Evolutionary conservation across 2,329 filamentous ascomycete species (phyloP).

Genomic region (Fonsecaea monophora): DNA sequence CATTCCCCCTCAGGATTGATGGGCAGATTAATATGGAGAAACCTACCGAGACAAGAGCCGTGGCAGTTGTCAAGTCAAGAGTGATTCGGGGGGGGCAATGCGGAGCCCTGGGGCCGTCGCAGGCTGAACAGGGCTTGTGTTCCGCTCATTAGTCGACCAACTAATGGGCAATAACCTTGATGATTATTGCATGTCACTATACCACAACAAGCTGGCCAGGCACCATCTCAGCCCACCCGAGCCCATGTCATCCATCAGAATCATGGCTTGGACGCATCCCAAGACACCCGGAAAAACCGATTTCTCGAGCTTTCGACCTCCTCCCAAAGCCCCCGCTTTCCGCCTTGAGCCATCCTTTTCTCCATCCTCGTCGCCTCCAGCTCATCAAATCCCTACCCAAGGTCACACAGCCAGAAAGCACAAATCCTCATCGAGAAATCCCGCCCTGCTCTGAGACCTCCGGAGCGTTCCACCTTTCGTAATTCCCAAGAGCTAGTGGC

Average conservation of each 20-base stretch:
- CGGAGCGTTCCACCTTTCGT: constrained; percentile 11
- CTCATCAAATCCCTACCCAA: not conserved
- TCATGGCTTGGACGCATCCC: not conserved
- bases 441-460: constrained; percentile 9
- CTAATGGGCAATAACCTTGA: constrained; percentile 3
- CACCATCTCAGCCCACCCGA: constrained; percentile 1
- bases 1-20: not conserved
- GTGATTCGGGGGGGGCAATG: not conserved
- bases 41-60: not conserved
- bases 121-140: constrained; percentile 4
- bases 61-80: constrained; percentile 1
- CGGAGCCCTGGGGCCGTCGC: not conserved
- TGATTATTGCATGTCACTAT: not conserved
- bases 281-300: not conserved
- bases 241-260: not conserved
- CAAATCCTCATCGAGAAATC: constrained; percentile 10
- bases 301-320: not conserved
- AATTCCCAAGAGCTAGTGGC: constrained; percentile 16
- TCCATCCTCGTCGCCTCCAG: not conserved
- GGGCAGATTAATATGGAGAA: constrained; percentile 6
- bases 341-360: not conserved
- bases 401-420: constrained; percentile 5
- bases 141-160: constrained; percentile 4
- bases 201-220: not conserved
- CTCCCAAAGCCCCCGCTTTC: not conserved